phyloP scores from a whole-genome alignment of 345 rosid genomes.

The Eutrema heterophyllum region DNA sequence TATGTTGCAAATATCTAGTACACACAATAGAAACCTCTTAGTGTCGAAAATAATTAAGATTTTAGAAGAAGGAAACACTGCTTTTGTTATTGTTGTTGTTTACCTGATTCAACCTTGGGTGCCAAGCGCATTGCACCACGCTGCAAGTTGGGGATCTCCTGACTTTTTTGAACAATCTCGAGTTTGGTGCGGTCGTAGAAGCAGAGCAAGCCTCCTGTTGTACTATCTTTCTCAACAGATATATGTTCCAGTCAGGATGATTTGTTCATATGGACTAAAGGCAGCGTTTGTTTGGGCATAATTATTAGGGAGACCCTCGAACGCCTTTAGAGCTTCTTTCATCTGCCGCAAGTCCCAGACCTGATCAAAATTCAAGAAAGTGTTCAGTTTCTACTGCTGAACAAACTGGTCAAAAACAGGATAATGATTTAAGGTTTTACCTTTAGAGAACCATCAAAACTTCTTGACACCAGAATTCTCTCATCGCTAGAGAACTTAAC shows the following conservation, averaged over 20 bases:
- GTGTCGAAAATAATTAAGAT: not conserved
- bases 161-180: conserved; percentile 80
- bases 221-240: conserved; percentile 83
- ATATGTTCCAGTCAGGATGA: conserved; percentile 90
- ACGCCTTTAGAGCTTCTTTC: no score
- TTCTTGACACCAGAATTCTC: conserved; percentile 15
- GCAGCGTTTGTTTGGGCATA: conserved; percentile 78
- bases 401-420: no score
- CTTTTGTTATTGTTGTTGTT: not conserved
- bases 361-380: no score
- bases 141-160: conserved; percentile 83
- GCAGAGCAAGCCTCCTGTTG: conserved; percentile 81
- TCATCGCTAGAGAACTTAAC: conserved; percentile 92
- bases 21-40: not conserved
- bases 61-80: not conserved
- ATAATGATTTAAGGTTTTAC: no score
- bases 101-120: conserved; percentile 95
- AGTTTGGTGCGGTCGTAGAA: conserved; percentile 78
- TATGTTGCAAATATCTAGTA: conserved; percentile 74
- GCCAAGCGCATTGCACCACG: conserved; percentile 94
- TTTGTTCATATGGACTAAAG: conserved; percentile 88
- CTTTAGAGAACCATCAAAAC: no score
- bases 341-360: no score
- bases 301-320: no score
- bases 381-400: no score